Base-by-base conservation (phyloP, 148 eudicot genomes). In the Camellia lanceoleosa region DNA sequence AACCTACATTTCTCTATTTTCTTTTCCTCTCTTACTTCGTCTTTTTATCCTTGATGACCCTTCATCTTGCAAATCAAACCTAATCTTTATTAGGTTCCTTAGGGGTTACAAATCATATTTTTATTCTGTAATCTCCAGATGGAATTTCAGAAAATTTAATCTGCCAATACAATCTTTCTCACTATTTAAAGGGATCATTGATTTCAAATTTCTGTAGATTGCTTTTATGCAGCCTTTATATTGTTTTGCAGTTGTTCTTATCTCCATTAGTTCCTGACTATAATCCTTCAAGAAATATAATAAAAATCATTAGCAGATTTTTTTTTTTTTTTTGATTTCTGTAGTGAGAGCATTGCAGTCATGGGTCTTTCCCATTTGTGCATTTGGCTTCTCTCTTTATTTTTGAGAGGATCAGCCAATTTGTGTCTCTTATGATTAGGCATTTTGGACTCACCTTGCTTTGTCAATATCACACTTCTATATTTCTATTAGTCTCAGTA, bases 381-480 rank as follows among this genome's bases (percentile, higher is more conserved):
- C 42, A 5, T 64, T 64, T 72, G 59, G 65, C 51, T 60, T 51
- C 30, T 74, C 5, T 43, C 30, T 23, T 15, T 10, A 16, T 10
- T 74, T 43, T 43, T 74, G 51, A 58, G 52, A n/a, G 77, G 20
- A 65, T 30, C 13, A 58, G n/a, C 77, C 64, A 42, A 58, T 58
- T 3, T 51, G 42, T 56, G 55, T 43, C 20, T 56, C 49, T 56
- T 56, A 18, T 42, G 1, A 16, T 59, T 74, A 18, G 51, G 3
- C 51, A 56, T 61, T 58, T 58, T 74, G 7, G 51, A 7, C 20
- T 74, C 65, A 15, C 13, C 42, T 60, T 58, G 15, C 46, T 55
- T 74, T 15, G 64, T 59, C 65, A 58, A 20, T 41, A 54, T 74
- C 66, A 16, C 75, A 51, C 65, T 74, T 18, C 1, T 59, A 46